Evolutionary conservation across 2,329 filamentous ascomycete genomes (phyloP), one percentile per base, ranked within the genome.

Genomic region (Beauveria sp.): DNA sequence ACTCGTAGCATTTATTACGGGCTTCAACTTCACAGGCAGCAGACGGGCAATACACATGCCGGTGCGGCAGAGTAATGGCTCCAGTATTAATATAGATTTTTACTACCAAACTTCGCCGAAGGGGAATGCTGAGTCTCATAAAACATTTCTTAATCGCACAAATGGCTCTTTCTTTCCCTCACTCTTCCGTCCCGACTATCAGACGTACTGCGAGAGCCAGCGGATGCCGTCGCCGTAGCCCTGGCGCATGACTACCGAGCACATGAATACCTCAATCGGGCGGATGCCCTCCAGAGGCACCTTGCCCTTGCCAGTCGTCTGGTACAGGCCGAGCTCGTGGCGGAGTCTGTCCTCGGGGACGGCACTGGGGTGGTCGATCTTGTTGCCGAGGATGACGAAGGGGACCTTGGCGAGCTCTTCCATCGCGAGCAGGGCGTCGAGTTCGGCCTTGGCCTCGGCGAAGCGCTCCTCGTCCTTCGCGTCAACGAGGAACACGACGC

Each of bases 251-350:
- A 97, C 93, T 68, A 97, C 92, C 70, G 91, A 96, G 84, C 92
- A 97, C 94, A 99, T 96, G 78, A 97, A 97, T 65, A 97, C 85
- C 83, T 99, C 94, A 71, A 99, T 93, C 26, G 92, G 91, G 69
- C 92, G 84, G 76, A 96, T 96, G 40, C 91, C 91, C 80, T 96
- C 92, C 67, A 94, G 82, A 65, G 89, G 90, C 64, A 96, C 88
- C 83, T 96, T 96, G 77, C 92, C 92, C 84, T 97, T 96, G 70
- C 92, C 92, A 64, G 91, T 96, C 61, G 92, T 96, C 79, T 97
- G 93, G 79, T 96, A 97, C 71, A 99, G 79, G 65, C 94, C 94
- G 62, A 99, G 82, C 75, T 92, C 89, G 74, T 93, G 88, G 76
- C 94, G 86, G 72, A 97, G 84, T 80, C 97, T 91, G 70, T 97